phyloP scores from a whole-genome alignment of 2,329 filamentous ascomycete genomes.

The Penicillium sp. region DNA sequence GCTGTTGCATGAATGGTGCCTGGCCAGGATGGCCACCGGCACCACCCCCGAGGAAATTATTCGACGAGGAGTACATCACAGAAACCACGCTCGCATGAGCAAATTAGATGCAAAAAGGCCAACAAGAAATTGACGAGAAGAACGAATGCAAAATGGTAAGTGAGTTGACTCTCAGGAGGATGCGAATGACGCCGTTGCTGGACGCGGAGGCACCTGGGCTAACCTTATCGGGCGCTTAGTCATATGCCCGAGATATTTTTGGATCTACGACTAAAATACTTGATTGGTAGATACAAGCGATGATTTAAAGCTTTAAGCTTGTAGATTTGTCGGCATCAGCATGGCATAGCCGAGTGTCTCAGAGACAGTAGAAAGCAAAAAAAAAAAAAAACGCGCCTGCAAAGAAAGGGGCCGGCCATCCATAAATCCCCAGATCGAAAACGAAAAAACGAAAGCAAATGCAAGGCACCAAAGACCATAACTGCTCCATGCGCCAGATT shows the following conservation, averaged over 20 bases:
- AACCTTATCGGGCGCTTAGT: constrained; percentile 26
- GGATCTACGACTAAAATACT: constrained; percentile 1
- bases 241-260: constrained; percentile 10
- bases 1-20: constrained; percentile 55
- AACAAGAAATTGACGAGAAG: constrained; percentile 25
- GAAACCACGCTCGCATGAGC: constrained; percentile 29
- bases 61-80: constrained; percentile 86
- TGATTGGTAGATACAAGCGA: not conserved
- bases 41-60: constrained; percentile 77
- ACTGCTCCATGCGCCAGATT: constrained; percentile 26
- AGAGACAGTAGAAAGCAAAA: constrained; percentile 1
- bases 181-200: constrained; percentile 31
- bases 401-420: not conserved
- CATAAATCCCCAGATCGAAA: constrained; percentile 3
- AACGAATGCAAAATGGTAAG: constrained; percentile 26
- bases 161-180: constrained; percentile 30
- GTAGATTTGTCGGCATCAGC: constrained; percentile 1
- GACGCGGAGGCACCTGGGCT: constrained; percentile 30
- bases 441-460: constrained; percentile 7
- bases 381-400: not conserved
- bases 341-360: constrained; percentile 6
- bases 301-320: not conserved
- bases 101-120: constrained; percentile 22
- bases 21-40: constrained; percentile 72
- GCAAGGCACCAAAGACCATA: constrained; percentile 13